phyloP scores from a whole-genome alignment of 2,329 filamentous ascomycete genomes.

The Aspergillus transmontanensis region DNA sequence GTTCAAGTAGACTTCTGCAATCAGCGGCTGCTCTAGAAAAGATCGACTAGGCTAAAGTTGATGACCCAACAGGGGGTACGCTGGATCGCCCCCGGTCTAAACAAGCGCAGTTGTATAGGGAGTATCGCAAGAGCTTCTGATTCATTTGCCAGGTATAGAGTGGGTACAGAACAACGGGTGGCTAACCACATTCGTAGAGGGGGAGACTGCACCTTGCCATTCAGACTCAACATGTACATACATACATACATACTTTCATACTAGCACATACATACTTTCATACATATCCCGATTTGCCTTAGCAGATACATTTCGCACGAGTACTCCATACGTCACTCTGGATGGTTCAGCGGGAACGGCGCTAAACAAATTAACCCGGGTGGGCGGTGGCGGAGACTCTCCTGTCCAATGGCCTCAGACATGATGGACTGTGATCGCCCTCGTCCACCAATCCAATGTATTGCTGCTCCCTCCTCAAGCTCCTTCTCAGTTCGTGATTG shows the following conservation, averaged over 20 bases:
- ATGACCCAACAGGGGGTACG: constrained; percentile 6
- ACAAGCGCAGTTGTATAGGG: neutral
- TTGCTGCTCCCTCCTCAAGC: constrained; percentile 3
- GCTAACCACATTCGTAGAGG: neutral
- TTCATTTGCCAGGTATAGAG: neutral
- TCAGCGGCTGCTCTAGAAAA: constrained; percentile 17
- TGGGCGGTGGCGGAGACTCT: constrained; percentile 18
- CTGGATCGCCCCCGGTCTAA: constrained; percentile 9
- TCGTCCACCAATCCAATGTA: constrained; percentile 21
- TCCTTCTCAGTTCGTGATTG: constrained; percentile 10
- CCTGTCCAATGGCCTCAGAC: constrained; percentile 23
- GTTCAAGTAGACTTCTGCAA: constrained; percentile 20
- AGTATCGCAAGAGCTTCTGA: neutral
- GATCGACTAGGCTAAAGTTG: constrained; percentile 15
- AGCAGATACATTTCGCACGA: neutral
- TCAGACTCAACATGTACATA: neutral
- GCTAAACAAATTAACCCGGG: constrained; percentile 13
- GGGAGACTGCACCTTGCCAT: neutral
- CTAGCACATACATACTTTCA: neutral
- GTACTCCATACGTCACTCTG: neutral
- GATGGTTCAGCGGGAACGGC: constrained; percentile 18
- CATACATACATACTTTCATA: neutral
- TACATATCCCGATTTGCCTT: neutral
- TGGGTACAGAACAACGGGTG: neutral
- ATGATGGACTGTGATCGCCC: constrained; percentile 8